Conservation (phyloP, 306 rosid genomes). For the Leucaena leucocephala region DNA sequence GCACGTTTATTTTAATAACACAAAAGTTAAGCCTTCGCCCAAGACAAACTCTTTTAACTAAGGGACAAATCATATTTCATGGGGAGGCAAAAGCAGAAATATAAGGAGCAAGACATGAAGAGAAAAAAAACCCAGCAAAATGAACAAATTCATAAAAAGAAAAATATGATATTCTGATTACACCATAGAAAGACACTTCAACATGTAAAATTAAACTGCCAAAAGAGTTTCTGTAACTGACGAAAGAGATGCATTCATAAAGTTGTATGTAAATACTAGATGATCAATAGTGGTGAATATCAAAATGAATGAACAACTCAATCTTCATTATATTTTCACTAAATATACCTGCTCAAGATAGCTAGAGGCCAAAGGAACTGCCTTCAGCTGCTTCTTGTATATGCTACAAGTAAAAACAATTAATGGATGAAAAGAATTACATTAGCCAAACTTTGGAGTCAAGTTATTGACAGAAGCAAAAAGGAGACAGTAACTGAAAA, state of each 20-base stretch:
- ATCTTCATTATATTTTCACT: not conserved
- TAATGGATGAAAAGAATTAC: not conserved
- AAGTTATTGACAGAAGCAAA: not conserved
- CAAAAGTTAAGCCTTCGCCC: not conserved
- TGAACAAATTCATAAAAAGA: not conserved
- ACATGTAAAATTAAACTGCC: not conserved
- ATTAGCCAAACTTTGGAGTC: not conserved
- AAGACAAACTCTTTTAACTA: conserved; percentile 8
- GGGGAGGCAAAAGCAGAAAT: not conserved
- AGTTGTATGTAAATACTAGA: not conserved
- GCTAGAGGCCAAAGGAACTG: not conserved
- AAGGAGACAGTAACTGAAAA: not conserved
- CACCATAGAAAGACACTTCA: not conserved
- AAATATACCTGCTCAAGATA: not conserved
- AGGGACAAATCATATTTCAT: not conserved
- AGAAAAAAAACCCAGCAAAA: not conserved
- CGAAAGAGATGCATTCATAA: not conserved
- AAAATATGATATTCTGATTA: not conserved
- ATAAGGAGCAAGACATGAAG: not conserved
- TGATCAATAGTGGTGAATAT: not conserved
- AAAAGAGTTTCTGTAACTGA: not conserved
- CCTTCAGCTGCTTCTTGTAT: conserved; percentile 4
- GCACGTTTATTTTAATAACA: not conserved
- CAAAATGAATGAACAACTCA: not conserved
- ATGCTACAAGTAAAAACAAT: not conserved